Evolutionary conservation across 805 yeast genomes (phyloP), one percentile per base, ranked within the genome.

Genomic region (Kluyveromyces siamensis): DNA sequence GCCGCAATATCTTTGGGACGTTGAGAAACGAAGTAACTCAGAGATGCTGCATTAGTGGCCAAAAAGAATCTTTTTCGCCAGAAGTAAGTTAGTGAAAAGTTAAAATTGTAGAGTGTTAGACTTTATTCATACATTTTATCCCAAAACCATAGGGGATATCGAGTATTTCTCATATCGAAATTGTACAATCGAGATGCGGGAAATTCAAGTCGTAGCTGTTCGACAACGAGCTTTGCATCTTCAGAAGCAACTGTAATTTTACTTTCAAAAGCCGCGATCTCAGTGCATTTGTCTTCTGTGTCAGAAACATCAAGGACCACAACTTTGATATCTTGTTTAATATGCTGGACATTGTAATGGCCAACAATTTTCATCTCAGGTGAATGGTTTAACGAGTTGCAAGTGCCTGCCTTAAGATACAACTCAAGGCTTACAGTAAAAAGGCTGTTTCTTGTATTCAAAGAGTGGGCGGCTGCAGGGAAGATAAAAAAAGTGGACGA

Each of bases 401-500:
- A 21, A 21, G 25, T 21, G 6, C 6, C 6, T 21, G 25, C 6
- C 25, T 3, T 21, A 21, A 21, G 25, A 4, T 21, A 21, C 6
- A 21, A 6, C 25, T 21, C 25, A 3, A 21, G 3, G 6, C 25
- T 6, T 4, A 6, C 6, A 21, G 25, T 21, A 21, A 6, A 21
- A 4, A 21, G 6, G 25, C 6, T 6, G 25, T 21, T 6, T 21
- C 25, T 21, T 21, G 6, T 21, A 21, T 21, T 3, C 25, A 21
- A 21, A 3, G 6, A 21, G 25, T 6, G 3, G 25, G 25, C 25
- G 25, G 25, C 25, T 21, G 6, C n/a, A n/a, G n/a, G n/a, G 6
- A 38, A 44, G 50, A 49, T 56, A 60, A 68, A 66, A 62, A 48
- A 52, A 67, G 49, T 77, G 82, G 82, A 77, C 82, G 79, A 77